Base-by-base conservation (phyloP, 2,329 filamentous ascomycete species). In the Penicillium rolfsii region DNA sequence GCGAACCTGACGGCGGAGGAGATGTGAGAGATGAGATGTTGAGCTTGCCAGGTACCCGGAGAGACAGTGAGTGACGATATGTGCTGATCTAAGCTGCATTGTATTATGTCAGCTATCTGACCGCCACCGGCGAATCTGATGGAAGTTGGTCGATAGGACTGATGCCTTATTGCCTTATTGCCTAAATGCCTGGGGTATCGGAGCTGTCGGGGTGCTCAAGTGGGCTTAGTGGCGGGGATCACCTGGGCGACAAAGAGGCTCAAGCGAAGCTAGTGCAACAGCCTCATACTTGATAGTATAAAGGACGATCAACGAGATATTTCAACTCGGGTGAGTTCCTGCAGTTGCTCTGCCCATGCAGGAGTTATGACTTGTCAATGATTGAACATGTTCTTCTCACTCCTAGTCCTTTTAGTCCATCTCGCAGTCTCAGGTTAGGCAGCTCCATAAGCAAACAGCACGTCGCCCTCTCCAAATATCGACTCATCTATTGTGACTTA, bases 41-140 rank as follows among this genome's bases (percentile, higher is more conserved):
- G 67, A 73, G 70, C 67, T 67, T 62, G 73, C 69, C 68, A 67
- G 69, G 73, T 74, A 71, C 73, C 59, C 62, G 57, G 26, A 30
- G 38, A 43, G 36, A 19, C 53, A 48, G 52, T 45, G 52, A 73
- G 74, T 76, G 74, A 77, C 74, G 75, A 77, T 76, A 74, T 67
- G 57, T 56, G 72, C 69, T 74, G 72, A 74, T 67, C 65, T 74
- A 75, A 74, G 71, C 72, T 55, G 53, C 5, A 7, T 22, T 22
- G 24, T 58, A 59, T 70, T 68, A 66, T 62, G 65, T 65, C 61
- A 65, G 59, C 68, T 28, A 62, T 62, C 67, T 65, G 67, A 70
- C 71, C 69, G 64, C 68, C 61, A 65, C 65, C 58, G 67, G 59
- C 75, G 75, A 77, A 77, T 65, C 70, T 57, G 55, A 75, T 77